Percentiles rank a stretch among this genome's conserved stretches.
Conservation (phyloP, 306 rosid species). For the Quercus robur region DNA sequence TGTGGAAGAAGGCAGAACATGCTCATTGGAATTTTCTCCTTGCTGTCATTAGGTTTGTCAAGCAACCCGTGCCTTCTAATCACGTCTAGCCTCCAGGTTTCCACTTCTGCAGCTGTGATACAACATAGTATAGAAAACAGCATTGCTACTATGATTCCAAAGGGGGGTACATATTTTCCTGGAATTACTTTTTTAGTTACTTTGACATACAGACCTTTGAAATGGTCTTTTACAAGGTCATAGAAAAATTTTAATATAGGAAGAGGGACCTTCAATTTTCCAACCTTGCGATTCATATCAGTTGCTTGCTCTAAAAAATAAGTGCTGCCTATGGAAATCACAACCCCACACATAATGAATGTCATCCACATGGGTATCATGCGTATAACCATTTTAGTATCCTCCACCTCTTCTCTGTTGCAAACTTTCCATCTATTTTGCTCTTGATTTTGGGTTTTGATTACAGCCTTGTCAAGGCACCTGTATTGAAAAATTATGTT, state of each 20-base stretch:
- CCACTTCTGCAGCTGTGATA: constrained; percentile 33
- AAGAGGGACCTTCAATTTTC: constrained; percentile 17
- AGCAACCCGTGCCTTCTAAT: constrained; percentile 17
- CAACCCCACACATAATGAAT: constrained; percentile 17
- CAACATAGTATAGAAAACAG: constrained; percentile 28
- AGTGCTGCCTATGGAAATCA: constrained; percentile 30
- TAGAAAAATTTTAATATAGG: constrained; percentile 1
- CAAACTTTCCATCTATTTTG: constrained; percentile 30
- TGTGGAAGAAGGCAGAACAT: constrained; percentile 39
- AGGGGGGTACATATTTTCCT: neutral
- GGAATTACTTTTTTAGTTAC: neutral
- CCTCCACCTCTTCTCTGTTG: constrained; percentile 31
- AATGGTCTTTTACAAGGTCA: neutral
- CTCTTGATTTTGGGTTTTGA: neutral
- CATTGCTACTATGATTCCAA: constrained; percentile 17
- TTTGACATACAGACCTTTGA: neutral
- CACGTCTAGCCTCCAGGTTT: constrained; percentile 18
- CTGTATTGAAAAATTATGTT: neutral
- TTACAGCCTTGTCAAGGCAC: constrained; percentile 36
- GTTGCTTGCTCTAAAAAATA: constrained; percentile 34
- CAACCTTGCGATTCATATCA: constrained; percentile 17
- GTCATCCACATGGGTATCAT: constrained; percentile 19
- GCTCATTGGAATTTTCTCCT: constrained; percentile 24
- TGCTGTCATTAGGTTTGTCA: neutral
- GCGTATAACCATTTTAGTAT: constrained; percentile 5